Evolutionary conservation across 495 filamentous ascomycete species (phyloP).

Genomic region (Copromyces sp.): DNA sequence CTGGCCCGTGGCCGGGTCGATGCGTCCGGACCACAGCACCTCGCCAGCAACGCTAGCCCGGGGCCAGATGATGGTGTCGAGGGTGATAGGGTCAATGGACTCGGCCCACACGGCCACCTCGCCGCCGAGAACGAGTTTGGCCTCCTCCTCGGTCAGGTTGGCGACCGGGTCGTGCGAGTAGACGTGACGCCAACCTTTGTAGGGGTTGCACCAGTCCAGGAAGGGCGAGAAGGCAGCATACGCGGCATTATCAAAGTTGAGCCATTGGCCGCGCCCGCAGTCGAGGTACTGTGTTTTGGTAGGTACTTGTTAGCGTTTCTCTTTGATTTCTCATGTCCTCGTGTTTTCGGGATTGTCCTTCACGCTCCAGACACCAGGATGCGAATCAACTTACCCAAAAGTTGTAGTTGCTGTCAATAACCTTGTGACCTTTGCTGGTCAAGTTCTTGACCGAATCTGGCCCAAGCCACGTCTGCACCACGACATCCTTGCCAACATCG

Average conservation of each 20-base stretch:
- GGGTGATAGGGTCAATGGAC: constrained; percentile 57
- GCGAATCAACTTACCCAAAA: constrained; percentile 46
- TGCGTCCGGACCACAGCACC: constrained; percentile 63
- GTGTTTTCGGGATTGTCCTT: background rate
- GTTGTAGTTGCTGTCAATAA: constrained; percentile 63
- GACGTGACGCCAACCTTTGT: constrained; percentile 66
- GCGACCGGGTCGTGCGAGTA: constrained; percentile 64
- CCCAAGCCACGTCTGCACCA: constrained; percentile 67
- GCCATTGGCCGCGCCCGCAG: constrained; percentile 69
- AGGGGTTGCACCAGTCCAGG: constrained; percentile 64
- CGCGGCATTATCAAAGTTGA: constrained; percentile 48
- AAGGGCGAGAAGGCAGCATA: constrained; percentile 50
- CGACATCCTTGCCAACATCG: constrained; percentile 46
- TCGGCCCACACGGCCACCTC: constrained; percentile 73
- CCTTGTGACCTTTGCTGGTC: constrained; percentile 52
- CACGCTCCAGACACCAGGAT: background rate
- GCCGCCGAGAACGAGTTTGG: constrained; percentile 61
- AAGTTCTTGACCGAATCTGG: constrained; percentile 43
- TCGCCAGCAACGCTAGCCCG: constrained; percentile 59
- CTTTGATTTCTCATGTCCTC: background rate
- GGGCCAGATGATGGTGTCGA: constrained; percentile 71
- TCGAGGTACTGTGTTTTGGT: constrained; percentile 53
- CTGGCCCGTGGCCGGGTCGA: constrained; percentile 42
- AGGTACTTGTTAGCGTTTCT: constrained; percentile 5
- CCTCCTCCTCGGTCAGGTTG: constrained; percentile 44